Evolutionary conservation across 768 basidiomycete species (phyloP), one percentile per base, ranked within the genome.

Genomic region (Artomyces pyxidatus): DNA sequence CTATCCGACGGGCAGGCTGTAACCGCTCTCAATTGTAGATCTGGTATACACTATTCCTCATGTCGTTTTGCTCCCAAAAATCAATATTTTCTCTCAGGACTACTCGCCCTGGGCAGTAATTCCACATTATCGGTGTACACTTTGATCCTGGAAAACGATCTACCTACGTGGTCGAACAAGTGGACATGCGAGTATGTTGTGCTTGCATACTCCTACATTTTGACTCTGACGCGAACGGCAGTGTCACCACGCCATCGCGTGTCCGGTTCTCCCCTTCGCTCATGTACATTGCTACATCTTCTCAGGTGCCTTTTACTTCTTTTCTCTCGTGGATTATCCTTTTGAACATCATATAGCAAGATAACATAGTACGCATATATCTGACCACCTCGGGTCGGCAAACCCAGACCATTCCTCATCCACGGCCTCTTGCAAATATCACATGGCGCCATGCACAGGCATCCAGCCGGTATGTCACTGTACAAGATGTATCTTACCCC

Each of bases 101-200:
- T 88, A 27, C 77, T 92, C 53, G 83, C 82, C 19, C 76, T 90
- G 29, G 87, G 85, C 12, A 82, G 72, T 38, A 61, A 71, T 28
- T 66, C 64, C 37, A 74, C 75, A 32, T 68, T 92, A 12, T 82
- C 85, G 1, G 78, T 90, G 0, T 87, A 88, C 58, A 86, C 86
- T 2, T 68, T 90, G 25, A 79, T 84, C 48, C 71, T 88, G 26
- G 86, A 90, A 56, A 84, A 88, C 58, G 86, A 89, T 63, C 75
- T 91, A 16, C 85, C 82, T 14, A 86, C 81, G 0, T 92, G 89
- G 89, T 82, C 80, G 12, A 71, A 72, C 61, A 89, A 89, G 67
- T 92, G 89, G 89, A 71, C 71, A 17, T 65, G 71, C 45, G 58
- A 69, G 88, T 89, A 71, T 45, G 74, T 7, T 27, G 48, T 4